Evolutionary conservation across 2,329 filamentous ascomycete genomes (phyloP).

Genomic region (Penicillium expansum): DNA sequence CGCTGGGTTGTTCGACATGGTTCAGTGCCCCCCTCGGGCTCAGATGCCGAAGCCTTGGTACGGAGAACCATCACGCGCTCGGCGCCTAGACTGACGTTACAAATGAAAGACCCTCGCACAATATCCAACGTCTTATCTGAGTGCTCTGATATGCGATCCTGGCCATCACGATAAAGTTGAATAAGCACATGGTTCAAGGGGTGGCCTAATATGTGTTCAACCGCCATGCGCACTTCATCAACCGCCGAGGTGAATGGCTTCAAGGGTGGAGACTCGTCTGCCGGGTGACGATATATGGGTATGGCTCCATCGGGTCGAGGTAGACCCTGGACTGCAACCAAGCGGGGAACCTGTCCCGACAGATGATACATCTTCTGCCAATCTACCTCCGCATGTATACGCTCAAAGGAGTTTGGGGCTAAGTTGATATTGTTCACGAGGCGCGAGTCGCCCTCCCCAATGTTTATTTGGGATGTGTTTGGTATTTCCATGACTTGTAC

Average conservation of each 20-base stretch:
- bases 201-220: conserved; percentile 73
- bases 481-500: neutral
- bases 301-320: conserved; percentile 64
- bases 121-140: conserved; percentile 97
- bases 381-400: conserved; percentile 68
- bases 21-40: conserved; percentile 25
- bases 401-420: conserved; percentile 60
- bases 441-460: conserved; percentile 79
- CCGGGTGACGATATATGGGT: conserved; percentile 92
- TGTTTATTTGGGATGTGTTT: conserved; percentile 23
- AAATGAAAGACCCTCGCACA: conserved; percentile 73
- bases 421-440: conserved; percentile 71
- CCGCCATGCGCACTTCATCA: conserved; percentile 61
- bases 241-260: conserved; percentile 73
- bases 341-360: conserved; percentile 82
- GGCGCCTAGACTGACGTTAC: conserved; percentile 91
- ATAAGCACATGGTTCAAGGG: conserved; percentile 87
- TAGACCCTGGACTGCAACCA: conserved; percentile 84
- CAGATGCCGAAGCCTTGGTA: conserved; percentile 55
- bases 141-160: conserved; percentile 93
- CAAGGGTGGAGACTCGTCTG: conserved; percentile 79
- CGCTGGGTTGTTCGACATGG: conserved; percentile 60
- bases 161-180: conserved; percentile 84
- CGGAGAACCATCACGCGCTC: conserved; percentile 86
- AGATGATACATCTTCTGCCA: conserved; percentile 95